Percentiles rank a stretch among this genome's conserved stretches.
phyloP scores from a whole-genome alignment of 73 alveolate genomes.

The Paramecium tetraurelia region DNA sequence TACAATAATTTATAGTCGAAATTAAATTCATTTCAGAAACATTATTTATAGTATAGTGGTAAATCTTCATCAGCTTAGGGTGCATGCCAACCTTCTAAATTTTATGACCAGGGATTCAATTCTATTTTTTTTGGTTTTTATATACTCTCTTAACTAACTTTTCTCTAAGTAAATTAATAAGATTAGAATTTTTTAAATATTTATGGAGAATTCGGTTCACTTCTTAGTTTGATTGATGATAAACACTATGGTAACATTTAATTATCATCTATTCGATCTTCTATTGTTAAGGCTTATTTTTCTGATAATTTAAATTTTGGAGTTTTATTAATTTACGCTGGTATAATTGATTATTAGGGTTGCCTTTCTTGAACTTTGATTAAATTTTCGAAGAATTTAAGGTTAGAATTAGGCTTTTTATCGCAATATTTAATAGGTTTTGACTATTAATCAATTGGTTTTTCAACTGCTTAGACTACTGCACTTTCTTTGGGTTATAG shows the following conservation, averaged over 20 bases:
- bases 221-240: background rate
- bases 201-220: background rate
- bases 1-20: background rate
- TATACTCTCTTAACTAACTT: background rate
- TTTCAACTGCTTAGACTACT: background rate
- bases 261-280: background rate
- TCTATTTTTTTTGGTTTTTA: background rate
- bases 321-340: background rate
- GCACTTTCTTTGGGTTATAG: background rate
- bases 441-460: background rate
- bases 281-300: background rate
- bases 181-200: background rate
- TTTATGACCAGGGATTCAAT: background rate
- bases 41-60: background rate
- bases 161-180: background rate
- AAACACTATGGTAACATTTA: background rate
- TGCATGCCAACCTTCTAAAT: conserved; percentile 16
- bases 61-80: background rate
- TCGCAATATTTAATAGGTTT: background rate
- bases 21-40: background rate
- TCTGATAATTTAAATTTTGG: background rate
- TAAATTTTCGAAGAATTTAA: background rate
- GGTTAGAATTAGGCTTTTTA: background rate
- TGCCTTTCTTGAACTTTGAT: background rate
- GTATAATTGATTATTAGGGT: background rate